Evolutionary conservation across 108 stramenopile species (phyloP).

Genomic region (Parietichytrium sp.): DNA sequence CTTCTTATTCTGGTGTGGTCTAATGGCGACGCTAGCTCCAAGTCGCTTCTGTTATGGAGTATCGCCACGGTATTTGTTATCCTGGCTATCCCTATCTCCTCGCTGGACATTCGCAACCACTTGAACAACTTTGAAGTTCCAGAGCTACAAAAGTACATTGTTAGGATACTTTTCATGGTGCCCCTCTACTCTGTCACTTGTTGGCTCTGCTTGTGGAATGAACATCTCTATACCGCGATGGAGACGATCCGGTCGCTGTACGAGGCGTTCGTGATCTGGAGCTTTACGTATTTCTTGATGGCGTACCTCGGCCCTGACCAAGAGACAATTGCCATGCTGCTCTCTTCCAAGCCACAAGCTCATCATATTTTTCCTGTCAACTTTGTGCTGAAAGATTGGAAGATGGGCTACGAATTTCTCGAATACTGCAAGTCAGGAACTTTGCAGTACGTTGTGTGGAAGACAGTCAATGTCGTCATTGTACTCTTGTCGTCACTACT

Average conservation of each 20-base stretch:
- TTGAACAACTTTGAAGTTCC: conserved; percentile 61
- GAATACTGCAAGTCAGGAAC: conserved; percentile 33
- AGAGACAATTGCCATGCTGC: conserved; percentile 64
- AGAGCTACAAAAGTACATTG: conserved; percentile 72
- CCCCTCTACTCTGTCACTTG: conserved; percentile 86
- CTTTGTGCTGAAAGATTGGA: conserved; percentile 46
- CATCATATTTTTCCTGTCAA: conserved; percentile 49
- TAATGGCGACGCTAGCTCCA: background rate
- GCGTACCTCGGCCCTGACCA: conserved; percentile 84
- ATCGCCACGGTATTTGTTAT: conserved; percentile 71
- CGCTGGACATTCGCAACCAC: conserved; percentile 71
- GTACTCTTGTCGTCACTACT: conserved; percentile 69
- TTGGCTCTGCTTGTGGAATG: conserved; percentile 83
- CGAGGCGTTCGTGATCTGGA: conserved; percentile 87
- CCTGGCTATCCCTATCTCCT: conserved; percentile 71
- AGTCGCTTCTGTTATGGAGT: background rate
- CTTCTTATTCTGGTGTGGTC: background rate
- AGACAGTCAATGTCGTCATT: conserved; percentile 69
- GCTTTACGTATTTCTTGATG: conserved; percentile 87
- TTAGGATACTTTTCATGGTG: conserved; percentile 77
- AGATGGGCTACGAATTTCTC: conserved; percentile 37
- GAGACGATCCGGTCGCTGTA: conserved; percentile 77
- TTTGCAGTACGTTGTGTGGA: conserved; percentile 86
- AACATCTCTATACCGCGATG: conserved; percentile 74
- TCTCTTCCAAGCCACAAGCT: conserved; percentile 60